Evolutionary conservation across 148 eudicot genomes (phyloP).

Genomic region (Chenopodium formosanum): DNA sequence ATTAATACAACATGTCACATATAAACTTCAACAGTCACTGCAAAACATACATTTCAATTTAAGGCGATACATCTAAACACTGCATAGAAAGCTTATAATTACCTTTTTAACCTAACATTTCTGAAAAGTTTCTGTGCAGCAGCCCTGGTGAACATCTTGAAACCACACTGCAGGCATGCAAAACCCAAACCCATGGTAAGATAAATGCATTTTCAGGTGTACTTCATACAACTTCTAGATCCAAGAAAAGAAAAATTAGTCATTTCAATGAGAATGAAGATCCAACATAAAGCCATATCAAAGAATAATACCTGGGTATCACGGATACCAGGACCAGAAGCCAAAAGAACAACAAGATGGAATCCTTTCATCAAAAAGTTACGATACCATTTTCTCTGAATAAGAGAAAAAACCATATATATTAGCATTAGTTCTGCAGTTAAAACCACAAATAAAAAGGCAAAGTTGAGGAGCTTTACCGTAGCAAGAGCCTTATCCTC

Average conservation of each 20-base stretch:
- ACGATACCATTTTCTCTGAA: slow-evolving; percentile 98
- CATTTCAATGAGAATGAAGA: not conserved
- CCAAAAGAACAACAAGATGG: slow-evolving; percentile 88
- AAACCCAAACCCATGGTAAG: slow-evolving; percentile 14
- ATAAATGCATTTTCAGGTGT: not conserved
- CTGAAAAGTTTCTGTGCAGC: slow-evolving; percentile 85
- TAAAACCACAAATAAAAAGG: slow-evolving; percentile 5
- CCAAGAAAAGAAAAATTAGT: not conserved
- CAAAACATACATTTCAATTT: not conserved
- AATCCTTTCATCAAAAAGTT: slow-evolving; percentile 98
- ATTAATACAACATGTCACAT: not conserved
- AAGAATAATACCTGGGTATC: slow-evolving; percentile 76
- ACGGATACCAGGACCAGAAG: slow-evolving; percentile 95
- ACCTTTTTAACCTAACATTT: slow-evolving; percentile 87
- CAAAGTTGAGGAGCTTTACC: slow-evolving; percentile 34
- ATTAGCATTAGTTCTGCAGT: slow-evolving; percentile 10
- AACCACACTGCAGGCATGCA: slow-evolving; percentile 79
- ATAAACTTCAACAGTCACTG: not conserved
- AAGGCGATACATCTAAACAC: not conserved
- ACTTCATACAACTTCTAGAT: not conserved
- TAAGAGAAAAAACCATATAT: slow-evolving; percentile 15
- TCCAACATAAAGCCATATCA: not conserved
- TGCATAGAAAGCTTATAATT: not conserved
- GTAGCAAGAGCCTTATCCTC: slow-evolving; percentile 80
- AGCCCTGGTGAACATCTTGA: slow-evolving; percentile 97